Percentiles rank a stretch among this genome's conserved stretches.
These are phyloP conservation scores for Cercospora citrullina DNA, from an alignment of 2,329 filamentous ascomycete species.

Conservation along the genomic window DNA sequence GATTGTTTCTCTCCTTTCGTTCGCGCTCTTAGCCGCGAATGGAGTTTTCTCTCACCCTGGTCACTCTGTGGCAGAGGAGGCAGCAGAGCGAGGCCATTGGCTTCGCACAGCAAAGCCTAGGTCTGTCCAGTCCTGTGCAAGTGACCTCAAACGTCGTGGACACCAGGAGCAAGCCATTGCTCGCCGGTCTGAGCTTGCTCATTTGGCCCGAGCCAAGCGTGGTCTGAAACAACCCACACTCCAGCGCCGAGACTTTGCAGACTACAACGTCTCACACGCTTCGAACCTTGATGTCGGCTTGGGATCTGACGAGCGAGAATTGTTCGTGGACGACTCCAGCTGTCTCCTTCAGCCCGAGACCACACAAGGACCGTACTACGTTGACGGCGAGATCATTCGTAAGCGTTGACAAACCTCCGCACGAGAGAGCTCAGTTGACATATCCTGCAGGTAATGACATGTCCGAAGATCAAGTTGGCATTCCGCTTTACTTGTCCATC, in stretches of 20 bases:
- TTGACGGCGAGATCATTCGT: constrained; percentile 39
- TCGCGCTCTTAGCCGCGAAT: constrained; percentile 18
- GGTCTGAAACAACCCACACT: constrained; percentile 19
- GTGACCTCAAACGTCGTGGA: constrained; percentile 26
- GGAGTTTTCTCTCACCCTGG: constrained; percentile 30
- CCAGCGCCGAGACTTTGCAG: constrained; percentile 28
- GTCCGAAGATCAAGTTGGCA: constrained; percentile 45
- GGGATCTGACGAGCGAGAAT: constrained; percentile 27
- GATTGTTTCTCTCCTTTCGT: constrained; percentile 17
- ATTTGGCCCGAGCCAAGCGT: constrained; percentile 25
- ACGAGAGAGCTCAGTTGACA: not conserved
- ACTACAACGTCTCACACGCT: constrained; percentile 28
- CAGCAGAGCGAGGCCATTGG: constrained; percentile 27
- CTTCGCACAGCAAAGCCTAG: constrained; percentile 25
- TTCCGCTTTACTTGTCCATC: constrained; percentile 47
- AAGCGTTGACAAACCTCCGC: not conserved
- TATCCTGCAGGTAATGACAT: constrained; percentile 36
- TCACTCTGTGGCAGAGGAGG: constrained; percentile 27
- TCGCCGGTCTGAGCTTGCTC: constrained; percentile 27
- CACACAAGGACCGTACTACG: constrained; percentile 29
- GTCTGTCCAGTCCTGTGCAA: constrained; percentile 27
- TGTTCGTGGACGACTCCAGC: constrained; percentile 31
- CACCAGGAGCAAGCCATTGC: constrained; percentile 23
- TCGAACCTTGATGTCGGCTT: constrained; percentile 21
- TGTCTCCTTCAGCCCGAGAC: constrained; percentile 35